Evolutionary conservation across 2,329 filamentous ascomycete genomes (phyloP), one percentile per base, ranked within the genome.

Genomic region (Fusarium hainanense): DNA sequence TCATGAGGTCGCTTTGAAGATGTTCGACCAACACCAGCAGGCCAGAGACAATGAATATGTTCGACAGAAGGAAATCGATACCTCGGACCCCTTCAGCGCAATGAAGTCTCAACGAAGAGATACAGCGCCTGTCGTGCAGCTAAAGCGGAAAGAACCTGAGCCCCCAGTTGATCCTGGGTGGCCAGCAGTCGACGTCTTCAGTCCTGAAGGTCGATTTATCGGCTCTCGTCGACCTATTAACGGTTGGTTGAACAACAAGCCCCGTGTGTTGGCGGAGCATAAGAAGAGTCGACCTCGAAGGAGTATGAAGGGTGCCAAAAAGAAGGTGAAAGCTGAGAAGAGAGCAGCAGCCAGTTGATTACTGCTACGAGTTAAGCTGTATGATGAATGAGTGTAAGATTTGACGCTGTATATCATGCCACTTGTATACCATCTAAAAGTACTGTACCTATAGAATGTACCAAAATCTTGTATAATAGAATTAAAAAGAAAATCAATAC

Each of bases 141-240:
- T 43, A 28, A 68, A 55, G 34, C 56, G 46, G 4, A 58, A 63
- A 52, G 59, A 63, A 43, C 48, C 65, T 54, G 69, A 59, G 16
- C 59, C 66, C 8, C 54, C 58, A 27, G 42, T 51, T 23, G 79
- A 83, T 71, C 77, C 78, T 1, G 79, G 82, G 23, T 89, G 89
- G 83, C 93, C 93, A 0, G 84, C 89, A 12, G 87, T 99, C 9
- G 94, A 98, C 71, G 89, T 98, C 1, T 98, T 92, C 75, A 92
- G 88, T 28, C 96, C 96, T 0, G 86, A 93, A 61, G 96, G 96
- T n/a, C 90, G 89, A 73, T 96, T 92, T 72, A 84, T 98, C 30
- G 90, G 86, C 2, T 81, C 83, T 12, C 84, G 93, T 37, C 78
- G 77, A 69, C 91, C 92, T 2, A 89, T 97, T 84, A 89, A 91